phyloP scores from a whole-genome alignment of 1,284 basidiomycete species.

The Rhizoctonia solani region DNA sequence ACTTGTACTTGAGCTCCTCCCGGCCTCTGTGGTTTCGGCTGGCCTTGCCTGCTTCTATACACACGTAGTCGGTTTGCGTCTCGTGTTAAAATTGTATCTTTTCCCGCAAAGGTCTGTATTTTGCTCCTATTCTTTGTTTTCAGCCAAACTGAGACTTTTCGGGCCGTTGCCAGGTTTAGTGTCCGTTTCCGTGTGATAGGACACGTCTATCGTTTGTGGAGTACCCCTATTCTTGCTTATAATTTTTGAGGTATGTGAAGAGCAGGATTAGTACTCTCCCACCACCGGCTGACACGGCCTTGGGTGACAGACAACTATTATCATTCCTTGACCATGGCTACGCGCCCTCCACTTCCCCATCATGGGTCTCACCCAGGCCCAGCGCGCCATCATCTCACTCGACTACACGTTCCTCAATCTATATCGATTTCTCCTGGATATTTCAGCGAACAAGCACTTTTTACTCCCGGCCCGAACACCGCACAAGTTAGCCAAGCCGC shows the following conservation, averaged over 20 bases:
- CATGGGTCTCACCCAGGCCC: conserved; percentile 29
- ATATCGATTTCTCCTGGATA: conserved; percentile 13
- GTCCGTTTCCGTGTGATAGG: conserved; percentile 18
- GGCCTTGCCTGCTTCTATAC: not conserved
- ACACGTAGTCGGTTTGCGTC: not conserved
- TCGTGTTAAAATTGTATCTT: not conserved
- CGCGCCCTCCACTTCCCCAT: conserved; percentile 32
- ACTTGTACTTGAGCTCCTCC: conserved; percentile 20
- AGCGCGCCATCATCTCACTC: conserved; percentile 14
- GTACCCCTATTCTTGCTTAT: conserved; percentile 25
- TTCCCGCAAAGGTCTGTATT: conserved; percentile 5
- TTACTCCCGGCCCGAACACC: conserved; percentile 13
- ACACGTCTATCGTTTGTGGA: conserved; percentile 6
- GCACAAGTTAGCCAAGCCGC: not conserved
- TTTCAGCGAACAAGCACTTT: conserved; percentile 22
- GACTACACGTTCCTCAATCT: conserved; percentile 20
- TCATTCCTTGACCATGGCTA: conserved; percentile 25
- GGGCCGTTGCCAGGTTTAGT: conserved; percentile 13
- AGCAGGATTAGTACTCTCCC: not conserved
- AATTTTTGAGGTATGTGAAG: conserved; percentile 13
- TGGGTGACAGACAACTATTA: not conserved
- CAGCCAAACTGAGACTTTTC: conserved; percentile 2
- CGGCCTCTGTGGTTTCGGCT: not conserved
- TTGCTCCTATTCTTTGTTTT: not conserved
- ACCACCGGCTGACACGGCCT: not conserved